Percentiles rank a stretch among this genome's conserved stretches.
Evolutionary conservation across 805 yeast genomes (phyloP).

Genomic region (Candida ovalis): DNA sequence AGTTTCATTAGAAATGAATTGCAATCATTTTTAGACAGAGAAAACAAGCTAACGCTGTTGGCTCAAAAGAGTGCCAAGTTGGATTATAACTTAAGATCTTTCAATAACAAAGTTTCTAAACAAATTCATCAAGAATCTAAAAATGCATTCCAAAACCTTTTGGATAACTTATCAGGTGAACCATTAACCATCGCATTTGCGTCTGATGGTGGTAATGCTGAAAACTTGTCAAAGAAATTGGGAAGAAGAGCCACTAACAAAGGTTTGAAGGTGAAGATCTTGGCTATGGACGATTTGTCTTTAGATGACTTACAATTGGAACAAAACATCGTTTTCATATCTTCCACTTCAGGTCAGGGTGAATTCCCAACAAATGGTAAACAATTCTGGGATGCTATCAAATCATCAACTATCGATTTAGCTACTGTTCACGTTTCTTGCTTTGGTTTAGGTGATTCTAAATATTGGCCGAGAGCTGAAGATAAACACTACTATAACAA

Average conservation of each 20-base stretch:
- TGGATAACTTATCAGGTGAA: slow-evolving; percentile 89
- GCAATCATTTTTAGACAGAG: slow-evolving; percentile 79
- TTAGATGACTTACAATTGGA: slow-evolving; percentile 71
- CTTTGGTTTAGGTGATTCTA: slow-evolving; percentile 78
- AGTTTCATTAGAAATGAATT: slow-evolving; percentile 73
- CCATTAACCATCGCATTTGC: slow-evolving; percentile 85
- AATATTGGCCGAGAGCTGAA: slow-evolving; percentile 96
- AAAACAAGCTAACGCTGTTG: slow-evolving; percentile 78
- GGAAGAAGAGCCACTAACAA: slow-evolving; percentile 76
- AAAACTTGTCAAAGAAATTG: slow-evolving; percentile 72
- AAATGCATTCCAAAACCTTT: slow-evolving; percentile 68
- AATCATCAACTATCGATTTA: slow-evolving; percentile 63
- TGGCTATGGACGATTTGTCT: slow-evolving; percentile 69
- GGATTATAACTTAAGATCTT: slow-evolving; percentile 71
- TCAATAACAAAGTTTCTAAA: slow-evolving; percentile 56
- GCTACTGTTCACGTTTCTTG: slow-evolving; percentile 54
- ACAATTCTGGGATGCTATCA: slow-evolving; percentile 68
- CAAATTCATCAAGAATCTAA: slow-evolving; percentile 54
- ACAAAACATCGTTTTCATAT: slow-evolving; percentile 62
- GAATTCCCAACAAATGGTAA: slow-evolving; percentile 84
- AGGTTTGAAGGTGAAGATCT: slow-evolving; percentile 63
- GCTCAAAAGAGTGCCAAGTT: slow-evolving; percentile 68
- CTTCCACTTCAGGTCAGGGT: slow-evolving; percentile 84
- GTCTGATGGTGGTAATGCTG: slow-evolving; percentile 90
- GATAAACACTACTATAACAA: slow-evolving; percentile 92